These are phyloP conservation scores for Geotrichum macrosporum DNA, from an alignment of 1,139 yeast species.

Conservation along the genomic window DNA sequence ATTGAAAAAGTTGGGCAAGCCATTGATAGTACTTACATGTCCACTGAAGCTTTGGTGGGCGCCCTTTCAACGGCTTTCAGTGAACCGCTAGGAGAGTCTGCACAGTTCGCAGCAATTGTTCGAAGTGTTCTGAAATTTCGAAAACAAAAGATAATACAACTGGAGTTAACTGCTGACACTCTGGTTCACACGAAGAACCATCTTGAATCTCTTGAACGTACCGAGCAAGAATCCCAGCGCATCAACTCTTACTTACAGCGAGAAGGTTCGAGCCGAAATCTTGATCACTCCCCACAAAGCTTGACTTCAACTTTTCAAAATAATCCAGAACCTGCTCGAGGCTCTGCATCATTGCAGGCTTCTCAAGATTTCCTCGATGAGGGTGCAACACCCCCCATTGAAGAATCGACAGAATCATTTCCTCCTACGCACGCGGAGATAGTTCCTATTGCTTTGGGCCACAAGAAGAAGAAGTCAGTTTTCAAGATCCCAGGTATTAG, in stretches of 20 bases:
- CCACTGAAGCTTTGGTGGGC: conserved; percentile 64
- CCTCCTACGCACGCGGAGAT: conserved; percentile 33
- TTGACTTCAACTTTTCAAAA: conserved; percentile 3
- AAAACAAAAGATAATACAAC: conserved; percentile 65
- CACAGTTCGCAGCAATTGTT: conserved; percentile 66
- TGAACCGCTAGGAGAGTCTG: conserved; percentile 81
- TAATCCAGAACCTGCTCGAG: too few relatives aligned
- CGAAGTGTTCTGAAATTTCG: conserved; percentile 69
- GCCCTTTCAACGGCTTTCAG: conserved; percentile 67
- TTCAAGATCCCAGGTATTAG: conserved; percentile 47
- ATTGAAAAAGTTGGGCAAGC: conserved; percentile 78
- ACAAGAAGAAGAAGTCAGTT: conserved; percentile 33
- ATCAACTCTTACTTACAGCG: conserved; percentile 36
- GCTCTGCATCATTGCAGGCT: too few relatives aligned
- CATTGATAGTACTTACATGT: conserved; percentile 65
- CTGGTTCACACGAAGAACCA: conserved; percentile 42
- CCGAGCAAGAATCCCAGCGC: conserved; percentile 43
- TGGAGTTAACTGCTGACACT: conserved; percentile 53
- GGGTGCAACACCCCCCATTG: not conserved
- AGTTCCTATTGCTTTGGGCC: conserved; percentile 22
- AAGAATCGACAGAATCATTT: conserved; percentile 18
- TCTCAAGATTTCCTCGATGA: conserved; percentile 7
- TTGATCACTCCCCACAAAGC: too few relatives aligned
- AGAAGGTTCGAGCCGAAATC: conserved; percentile 20
- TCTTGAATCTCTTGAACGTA: conserved; percentile 40